Evolutionary conservation across 2,329 filamentous ascomycete genomes (phyloP).

Genomic region (Penicillium capsulatum): DNA sequence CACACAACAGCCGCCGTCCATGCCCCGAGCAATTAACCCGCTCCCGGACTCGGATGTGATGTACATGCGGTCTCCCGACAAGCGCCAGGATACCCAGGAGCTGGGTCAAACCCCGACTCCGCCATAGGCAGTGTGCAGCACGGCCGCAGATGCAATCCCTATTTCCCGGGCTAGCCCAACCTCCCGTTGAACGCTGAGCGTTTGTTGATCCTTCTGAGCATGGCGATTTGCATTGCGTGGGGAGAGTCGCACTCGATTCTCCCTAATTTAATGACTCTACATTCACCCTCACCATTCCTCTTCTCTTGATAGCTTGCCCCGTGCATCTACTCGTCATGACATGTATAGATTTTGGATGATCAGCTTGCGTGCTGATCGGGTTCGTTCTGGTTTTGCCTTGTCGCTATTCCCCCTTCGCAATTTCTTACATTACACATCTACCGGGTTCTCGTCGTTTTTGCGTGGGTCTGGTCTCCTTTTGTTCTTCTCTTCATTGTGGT

Average conservation of each 20-base stretch:
- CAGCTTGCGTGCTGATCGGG: conserved; percentile 13
- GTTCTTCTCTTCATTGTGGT: conserved; percentile 11
- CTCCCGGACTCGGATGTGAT: conserved; percentile 26
- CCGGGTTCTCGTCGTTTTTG: conserved; percentile 8
- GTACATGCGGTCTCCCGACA: conserved; percentile 33
- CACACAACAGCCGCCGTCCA: conserved; percentile 50
- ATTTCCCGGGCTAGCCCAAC: no score
- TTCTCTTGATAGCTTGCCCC: conserved; percentile 3
- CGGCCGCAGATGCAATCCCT: no score
- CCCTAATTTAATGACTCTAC: conserved; percentile 1
- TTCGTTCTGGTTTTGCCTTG: conserved; percentile 4
- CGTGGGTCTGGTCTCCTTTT: conserved; percentile 1
- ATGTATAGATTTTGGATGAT: conserved; percentile 24
- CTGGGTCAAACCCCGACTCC: conserved; percentile 35
- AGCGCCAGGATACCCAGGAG: conserved; percentile 21
- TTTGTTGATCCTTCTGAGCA: conserved; percentile 2
- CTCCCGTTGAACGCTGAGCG: conserved; percentile 13
- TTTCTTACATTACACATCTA: conserved; percentile 20
- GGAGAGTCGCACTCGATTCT: neutral
- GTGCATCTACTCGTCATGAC: conserved; percentile 21
- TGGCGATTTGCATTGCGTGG: conserved; percentile 2
- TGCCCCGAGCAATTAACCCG: conserved; percentile 20
- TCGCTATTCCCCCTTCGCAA: conserved; percentile 16
- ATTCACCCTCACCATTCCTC: conserved; percentile 20
- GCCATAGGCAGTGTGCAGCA: conserved; percentile 22